phyloP scores from a whole-genome alignment of 2,329 filamentous ascomycete species.

The Sarocladium kiliense region DNA sequence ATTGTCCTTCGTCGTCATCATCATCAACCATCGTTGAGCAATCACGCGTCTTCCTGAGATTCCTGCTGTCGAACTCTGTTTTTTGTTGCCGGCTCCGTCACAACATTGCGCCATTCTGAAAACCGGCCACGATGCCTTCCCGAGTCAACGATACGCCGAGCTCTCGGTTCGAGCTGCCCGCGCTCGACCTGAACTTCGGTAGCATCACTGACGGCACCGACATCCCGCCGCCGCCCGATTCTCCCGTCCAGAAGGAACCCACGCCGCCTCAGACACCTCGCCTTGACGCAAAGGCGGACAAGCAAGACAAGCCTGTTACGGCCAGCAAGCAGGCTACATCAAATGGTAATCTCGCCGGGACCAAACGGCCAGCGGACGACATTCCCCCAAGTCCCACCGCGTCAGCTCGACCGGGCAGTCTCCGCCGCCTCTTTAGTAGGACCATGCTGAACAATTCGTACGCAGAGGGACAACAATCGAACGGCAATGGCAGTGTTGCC shows the following conservation, averaged over 20 bases:
- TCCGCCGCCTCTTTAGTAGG: constrained; percentile 53
- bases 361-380: constrained; percentile 47
- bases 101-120: constrained; percentile 1
- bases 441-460: constrained; percentile 47
- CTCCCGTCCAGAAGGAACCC: constrained; percentile 44
- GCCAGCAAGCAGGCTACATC: constrained; percentile 15
- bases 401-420: constrained; percentile 47
- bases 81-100: background rate
- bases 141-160: constrained; percentile 21
- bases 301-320: constrained; percentile 6
- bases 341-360: constrained; percentile 41
- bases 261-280: constrained; percentile 29
- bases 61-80: background rate
- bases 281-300: constrained; percentile 3
- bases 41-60: background rate
- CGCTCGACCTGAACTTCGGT: constrained; percentile 53
- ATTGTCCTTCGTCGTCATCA: background rate
- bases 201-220: constrained; percentile 56
- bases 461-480: constrained; percentile 41
- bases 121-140: constrained; percentile 23
- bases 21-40: background rate
- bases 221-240: constrained; percentile 54
- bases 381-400: constrained; percentile 46
- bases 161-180: constrained; percentile 50
- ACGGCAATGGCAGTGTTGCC: constrained; percentile 25